Evolutionary conservation across 495 filamentous ascomycete genomes (phyloP).

Genomic region (Annulohypoxylon nitens): DNA sequence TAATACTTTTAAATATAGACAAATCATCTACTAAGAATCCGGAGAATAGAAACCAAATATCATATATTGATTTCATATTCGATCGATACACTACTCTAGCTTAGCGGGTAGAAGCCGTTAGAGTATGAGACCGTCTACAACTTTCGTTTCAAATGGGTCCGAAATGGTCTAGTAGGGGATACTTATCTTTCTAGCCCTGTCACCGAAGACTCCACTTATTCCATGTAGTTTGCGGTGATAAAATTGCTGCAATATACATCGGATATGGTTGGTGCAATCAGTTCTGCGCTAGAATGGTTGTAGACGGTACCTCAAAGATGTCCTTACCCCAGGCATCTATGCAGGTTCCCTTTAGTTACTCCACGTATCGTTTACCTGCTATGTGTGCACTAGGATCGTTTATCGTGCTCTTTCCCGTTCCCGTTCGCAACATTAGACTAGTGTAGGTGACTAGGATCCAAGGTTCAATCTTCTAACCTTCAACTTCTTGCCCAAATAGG

Average conservation of each 20-base stretch:
- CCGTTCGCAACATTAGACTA: constrained; percentile 22
- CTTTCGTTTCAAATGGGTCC: constrained; percentile 3
- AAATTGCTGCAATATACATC: constrained; percentile 9
- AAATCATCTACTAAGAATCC: constrained; percentile 11
- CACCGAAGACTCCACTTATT: constrained; percentile 16
- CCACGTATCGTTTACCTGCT: constrained; percentile 9
- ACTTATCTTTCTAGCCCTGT: constrained; percentile 20
- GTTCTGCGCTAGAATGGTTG: constrained; percentile 13
- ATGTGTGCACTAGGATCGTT: neutral
- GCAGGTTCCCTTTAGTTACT: constrained; percentile 30
- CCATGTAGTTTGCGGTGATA: constrained; percentile 3
- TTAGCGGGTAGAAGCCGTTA: neutral
- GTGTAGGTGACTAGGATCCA: too few species aligned
- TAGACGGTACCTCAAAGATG: constrained; percentile 20
- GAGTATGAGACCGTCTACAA: neutral
- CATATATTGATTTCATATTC: neutral
- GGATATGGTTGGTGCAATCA: constrained; percentile 4
- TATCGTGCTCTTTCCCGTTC: constrained; percentile 28
- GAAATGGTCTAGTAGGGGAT: constrained; percentile 1
- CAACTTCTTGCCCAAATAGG: constrained; percentile 41
- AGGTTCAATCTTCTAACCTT: constrained; percentile 35
- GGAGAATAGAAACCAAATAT: neutral
- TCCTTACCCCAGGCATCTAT: constrained; percentile 2
- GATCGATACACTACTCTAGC: neutral
- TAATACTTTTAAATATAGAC: constrained; percentile 11